These are phyloP conservation scores for Haberlea rhodopensis DNA, from an alignment of 257 asterid species.

Conservation along the genomic window DNA sequence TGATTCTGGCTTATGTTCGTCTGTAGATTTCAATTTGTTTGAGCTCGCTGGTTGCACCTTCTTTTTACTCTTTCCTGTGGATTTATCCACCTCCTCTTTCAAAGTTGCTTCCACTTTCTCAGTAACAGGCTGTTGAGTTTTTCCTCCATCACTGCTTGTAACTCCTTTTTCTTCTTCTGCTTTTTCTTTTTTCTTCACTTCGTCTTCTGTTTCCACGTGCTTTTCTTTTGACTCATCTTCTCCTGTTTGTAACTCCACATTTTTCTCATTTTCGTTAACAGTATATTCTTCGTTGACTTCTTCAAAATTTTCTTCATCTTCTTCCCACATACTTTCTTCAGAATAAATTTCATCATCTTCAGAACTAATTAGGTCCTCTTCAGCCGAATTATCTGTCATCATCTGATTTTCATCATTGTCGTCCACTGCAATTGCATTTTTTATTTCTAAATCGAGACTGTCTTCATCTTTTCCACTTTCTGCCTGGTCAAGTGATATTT, in stretches of 20 bases:
- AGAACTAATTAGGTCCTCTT: slow-evolving; percentile 16
- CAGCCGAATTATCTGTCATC: slow-evolving; percentile 18
- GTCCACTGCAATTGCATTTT: slow-evolving; percentile 15
- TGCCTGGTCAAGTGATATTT: slow-evolving; percentile 15
- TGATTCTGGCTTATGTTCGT: slow-evolving; percentile 43
- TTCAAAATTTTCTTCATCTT: slow-evolving; percentile 25
- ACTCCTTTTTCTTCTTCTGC: slow-evolving; percentile 9
- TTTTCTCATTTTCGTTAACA: slow-evolving; percentile 27
- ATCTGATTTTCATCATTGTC: slow-evolving; percentile 18
- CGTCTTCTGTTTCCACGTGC: slow-evolving; percentile 17
- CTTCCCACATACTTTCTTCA: slow-evolving; percentile 30
- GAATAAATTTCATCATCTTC: slow-evolving; percentile 39
- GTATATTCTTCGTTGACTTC: slow-evolving; percentile 34
- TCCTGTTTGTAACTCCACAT: background rate
- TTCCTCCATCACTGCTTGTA: slow-evolving; percentile 18
- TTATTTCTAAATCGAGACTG: slow-evolving; percentile 3
- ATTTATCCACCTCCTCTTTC: slow-evolving; percentile 34
- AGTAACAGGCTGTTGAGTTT: slow-evolving; percentile 26
- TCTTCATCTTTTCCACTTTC: slow-evolving; percentile 18
- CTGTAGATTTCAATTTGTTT: slow-evolving; percentile 39
- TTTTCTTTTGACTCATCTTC: slow-evolving; percentile 33
- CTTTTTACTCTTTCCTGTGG: slow-evolving; percentile 26
- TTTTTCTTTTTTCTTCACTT: slow-evolving; percentile 25
- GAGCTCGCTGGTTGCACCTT: slow-evolving; percentile 22
- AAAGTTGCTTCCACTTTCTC: slow-evolving; percentile 42